Conservation (phyloP, 108 stramenopile genomes). For the Hondaea fermentalgiana region DNA sequence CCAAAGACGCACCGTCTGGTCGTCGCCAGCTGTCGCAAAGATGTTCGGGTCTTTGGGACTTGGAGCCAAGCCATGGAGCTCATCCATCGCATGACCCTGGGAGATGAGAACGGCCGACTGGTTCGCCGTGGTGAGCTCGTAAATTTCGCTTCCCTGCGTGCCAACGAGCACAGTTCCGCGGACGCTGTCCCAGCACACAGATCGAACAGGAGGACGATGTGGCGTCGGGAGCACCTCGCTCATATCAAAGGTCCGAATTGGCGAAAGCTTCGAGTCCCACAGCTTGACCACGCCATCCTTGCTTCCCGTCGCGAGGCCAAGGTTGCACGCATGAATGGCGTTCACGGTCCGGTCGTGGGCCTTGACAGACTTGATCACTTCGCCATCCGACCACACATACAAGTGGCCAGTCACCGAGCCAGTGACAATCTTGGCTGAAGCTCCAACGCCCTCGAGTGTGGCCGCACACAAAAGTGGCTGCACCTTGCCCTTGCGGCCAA, state of each 20-base stretch:
- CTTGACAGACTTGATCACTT: conserved; percentile 36
- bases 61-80: conserved; percentile 46
- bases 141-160: conserved; percentile 51
- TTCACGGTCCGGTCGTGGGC: conserved; percentile 51
- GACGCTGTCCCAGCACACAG: conserved; percentile 35
- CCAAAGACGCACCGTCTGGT: conserved; percentile 56
- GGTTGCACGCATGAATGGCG: conserved; percentile 23
- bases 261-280: conserved; percentile 46
- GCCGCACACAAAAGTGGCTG: conserved; percentile 20
- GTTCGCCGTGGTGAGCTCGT: conserved; percentile 36
- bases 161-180: conserved; percentile 47
- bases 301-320: conserved; percentile 48
- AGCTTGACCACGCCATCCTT: conserved; percentile 45
- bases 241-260: conserved; percentile 30
- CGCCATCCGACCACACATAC: conserved; percentile 30
- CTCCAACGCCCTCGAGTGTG: not conserved
- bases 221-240: conserved; percentile 27
- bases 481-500: conserved; percentile 17
- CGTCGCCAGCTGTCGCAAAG: conserved; percentile 56
- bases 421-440: not conserved
- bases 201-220: conserved; percentile 25
- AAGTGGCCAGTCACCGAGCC: conserved; percentile 33
- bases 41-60: conserved; percentile 37
- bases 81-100: conserved; percentile 37
- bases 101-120: conserved; percentile 27